Base-by-base conservation (phyloP, 345 rosid genomes). In the Ailanthus altissimus region DNA sequence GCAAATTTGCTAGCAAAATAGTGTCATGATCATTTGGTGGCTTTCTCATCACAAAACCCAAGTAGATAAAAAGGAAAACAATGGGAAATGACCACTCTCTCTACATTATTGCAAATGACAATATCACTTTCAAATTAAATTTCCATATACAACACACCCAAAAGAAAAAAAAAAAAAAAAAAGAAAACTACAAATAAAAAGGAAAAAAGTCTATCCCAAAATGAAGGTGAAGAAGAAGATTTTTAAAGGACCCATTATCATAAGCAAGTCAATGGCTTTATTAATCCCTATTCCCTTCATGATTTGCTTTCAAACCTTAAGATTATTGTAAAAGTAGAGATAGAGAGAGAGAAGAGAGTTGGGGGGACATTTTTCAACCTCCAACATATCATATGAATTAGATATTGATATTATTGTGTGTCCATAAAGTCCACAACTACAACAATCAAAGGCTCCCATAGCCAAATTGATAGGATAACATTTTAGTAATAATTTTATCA, bases 401-500 rank as follows among this genome's bases (percentile, higher is more conserved):
- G 50, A 65, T 80, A 58, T 72, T 16, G 36, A 59, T 20, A 49
- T 54, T 42, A 81, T 65, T 59, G 82, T 80, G 83, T 84, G 38
- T 83, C 79, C 86, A 74, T 83, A 61, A 84, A 79, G 77, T 54
- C 79, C 77, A 65, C 57, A 50, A 56, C 84, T 4, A 70, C 80
- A 80, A 3, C 79, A 80, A 73, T 74, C 57, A 85, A 81, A 73
- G 7, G 58, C 70, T 75, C 79, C 75, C 75, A 67, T 63, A 63
- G 18, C 61, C 64, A 80, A 57, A 56, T n/a, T 74, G 67, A 70
- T 25, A 76, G 80, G 89, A 86, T 80, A 81, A 74, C 80, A 76
- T 66, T 81, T 81, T 67, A 53, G 61, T 47, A 14, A 61, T 14
- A 14, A 61, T 59, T 25, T 5, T 47, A 47, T 15, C 28, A n/a